phyloP scores from a whole-genome alignment of 2,329 filamentous ascomycete genomes.

The Calycina herbarum region DNA sequence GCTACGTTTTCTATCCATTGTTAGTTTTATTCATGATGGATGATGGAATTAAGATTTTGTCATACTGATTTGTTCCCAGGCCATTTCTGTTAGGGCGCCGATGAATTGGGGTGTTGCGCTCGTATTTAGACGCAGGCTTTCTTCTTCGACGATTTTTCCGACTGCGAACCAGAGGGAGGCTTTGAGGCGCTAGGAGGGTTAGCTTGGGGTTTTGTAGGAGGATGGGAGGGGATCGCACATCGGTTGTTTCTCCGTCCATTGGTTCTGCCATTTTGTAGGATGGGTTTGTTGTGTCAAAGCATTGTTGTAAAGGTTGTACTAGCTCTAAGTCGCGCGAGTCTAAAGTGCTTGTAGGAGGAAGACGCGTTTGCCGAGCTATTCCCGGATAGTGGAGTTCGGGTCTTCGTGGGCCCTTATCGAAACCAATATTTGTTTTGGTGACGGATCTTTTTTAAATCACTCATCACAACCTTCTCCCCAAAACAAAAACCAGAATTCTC shows the following conservation, averaged over 20 bases:
- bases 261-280: constrained; percentile 22
- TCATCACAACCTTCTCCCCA: constrained; percentile 1
- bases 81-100: constrained; percentile 78
- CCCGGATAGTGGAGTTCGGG: constrained; percentile 8
- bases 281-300: not conserved
- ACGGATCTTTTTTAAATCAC: constrained; percentile 5
- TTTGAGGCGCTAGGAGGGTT: constrained; percentile 68
- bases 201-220: not conserved
- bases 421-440: constrained; percentile 8
- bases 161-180: constrained; percentile 81
- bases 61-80: constrained; percentile 82
- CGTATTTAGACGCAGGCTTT: constrained; percentile 69
- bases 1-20: constrained; percentile 48
- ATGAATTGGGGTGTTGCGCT: constrained; percentile 94
- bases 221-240: constrained; percentile 18
- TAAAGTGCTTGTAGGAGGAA: constrained; percentile 3
- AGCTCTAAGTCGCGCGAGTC: not conserved
- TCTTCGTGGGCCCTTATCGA: not conserved
- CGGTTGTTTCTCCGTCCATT: constrained; percentile 30
- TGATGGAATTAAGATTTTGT: not conserved
- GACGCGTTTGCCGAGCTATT: constrained; percentile 24
- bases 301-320: not conserved
- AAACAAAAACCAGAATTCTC: not conserved
- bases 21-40: not conserved
- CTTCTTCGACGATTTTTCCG: constrained; percentile 85